phyloP scores from a whole-genome alignment of 495 filamentous ascomycete genomes.

The Wilcoxina mikolae region DNA sequence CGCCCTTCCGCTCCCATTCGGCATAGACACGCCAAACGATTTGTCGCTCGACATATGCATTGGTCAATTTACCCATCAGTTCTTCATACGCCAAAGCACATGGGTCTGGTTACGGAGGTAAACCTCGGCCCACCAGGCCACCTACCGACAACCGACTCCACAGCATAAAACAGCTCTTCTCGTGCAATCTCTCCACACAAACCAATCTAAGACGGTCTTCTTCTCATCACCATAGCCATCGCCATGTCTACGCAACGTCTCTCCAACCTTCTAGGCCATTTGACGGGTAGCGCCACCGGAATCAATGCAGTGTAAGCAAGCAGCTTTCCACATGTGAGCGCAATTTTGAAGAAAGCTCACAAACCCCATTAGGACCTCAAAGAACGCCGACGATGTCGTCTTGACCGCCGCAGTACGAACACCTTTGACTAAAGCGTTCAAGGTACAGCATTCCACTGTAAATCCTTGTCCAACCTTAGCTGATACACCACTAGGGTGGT shows the following conservation, averaged over 20 bases:
- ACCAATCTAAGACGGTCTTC: not conserved
- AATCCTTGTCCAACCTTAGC: too few species aligned
- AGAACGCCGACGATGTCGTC: constrained; percentile 92
- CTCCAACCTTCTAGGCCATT: not conserved
- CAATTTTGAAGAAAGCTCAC: too few species aligned
- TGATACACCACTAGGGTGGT: constrained; percentile 49
- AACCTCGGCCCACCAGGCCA: not conserved
- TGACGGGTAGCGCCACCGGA: constrained; percentile 7
- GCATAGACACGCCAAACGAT: too few species aligned
- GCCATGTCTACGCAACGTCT: not conserved
- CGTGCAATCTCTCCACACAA: too few species aligned
- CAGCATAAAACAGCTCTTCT: not conserved
- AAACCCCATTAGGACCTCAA: constrained; percentile 52
- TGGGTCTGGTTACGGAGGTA: not conserved
- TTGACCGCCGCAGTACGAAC: constrained; percentile 73
- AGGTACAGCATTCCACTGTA: too few species aligned
- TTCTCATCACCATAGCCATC: not conserved
- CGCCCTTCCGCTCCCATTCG: too few species aligned
- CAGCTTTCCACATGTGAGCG: too few species aligned
- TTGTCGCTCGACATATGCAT: too few species aligned
- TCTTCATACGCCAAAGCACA: too few species aligned
- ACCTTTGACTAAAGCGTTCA: constrained; percentile 54
- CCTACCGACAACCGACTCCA: not conserved
- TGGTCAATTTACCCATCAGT: too few species aligned
- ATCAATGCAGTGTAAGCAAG: constrained; percentile 1